A percentile compares a stretch with the other conserved stretches of the same genome.
Evolutionary conservation across 2,329 filamentous ascomycete species (phyloP).

Genomic region (Thyridium curvatum): DNA sequence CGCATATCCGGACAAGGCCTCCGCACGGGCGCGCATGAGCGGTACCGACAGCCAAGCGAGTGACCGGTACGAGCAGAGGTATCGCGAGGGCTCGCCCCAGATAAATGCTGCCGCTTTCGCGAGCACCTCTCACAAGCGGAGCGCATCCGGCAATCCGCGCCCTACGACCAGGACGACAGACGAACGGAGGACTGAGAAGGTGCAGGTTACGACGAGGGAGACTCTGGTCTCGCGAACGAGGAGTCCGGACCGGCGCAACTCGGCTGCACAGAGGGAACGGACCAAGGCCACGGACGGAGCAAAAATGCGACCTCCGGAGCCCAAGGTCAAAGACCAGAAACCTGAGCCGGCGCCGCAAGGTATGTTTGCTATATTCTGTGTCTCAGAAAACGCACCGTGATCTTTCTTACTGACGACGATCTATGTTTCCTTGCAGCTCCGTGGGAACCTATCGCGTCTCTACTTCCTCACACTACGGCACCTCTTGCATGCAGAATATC

Average conservation of each 20-base stretch:
- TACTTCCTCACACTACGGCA: constrained; percentile 60
- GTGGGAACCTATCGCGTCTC: constrained; percentile 76
- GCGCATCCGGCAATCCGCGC: constrained; percentile 50
- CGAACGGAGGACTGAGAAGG: constrained; percentile 50
- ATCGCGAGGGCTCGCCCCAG: constrained; percentile 27
- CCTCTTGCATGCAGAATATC: constrained; percentile 61
- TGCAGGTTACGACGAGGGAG: constrained; percentile 53
- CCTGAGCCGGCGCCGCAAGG: constrained; percentile 42
- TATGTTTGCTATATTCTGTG: no score
- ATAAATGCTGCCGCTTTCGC: constrained; percentile 26
- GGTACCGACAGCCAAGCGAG: constrained; percentile 10
- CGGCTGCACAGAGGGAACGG: constrained; percentile 26
- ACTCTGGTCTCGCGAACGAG: constrained; percentile 51
- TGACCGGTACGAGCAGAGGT: constrained; percentile 20
- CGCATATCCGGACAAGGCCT: constrained; percentile 16
- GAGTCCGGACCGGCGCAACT: constrained; percentile 47
- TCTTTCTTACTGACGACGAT: neutral
- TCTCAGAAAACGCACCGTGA: no score
- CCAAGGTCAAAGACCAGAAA: constrained; percentile 35
- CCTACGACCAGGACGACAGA: constrained; percentile 40
- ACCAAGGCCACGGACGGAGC: constrained; percentile 23
- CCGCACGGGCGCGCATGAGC: constrained; percentile 31
- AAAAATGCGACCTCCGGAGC: constrained; percentile 36
- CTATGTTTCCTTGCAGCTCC: constrained; percentile 25
- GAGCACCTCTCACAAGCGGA: constrained; percentile 47